Evolutionary conservation across 176 grass and related monocot genomes (phyloP).

Genomic region (Stipa capillata): DNA sequence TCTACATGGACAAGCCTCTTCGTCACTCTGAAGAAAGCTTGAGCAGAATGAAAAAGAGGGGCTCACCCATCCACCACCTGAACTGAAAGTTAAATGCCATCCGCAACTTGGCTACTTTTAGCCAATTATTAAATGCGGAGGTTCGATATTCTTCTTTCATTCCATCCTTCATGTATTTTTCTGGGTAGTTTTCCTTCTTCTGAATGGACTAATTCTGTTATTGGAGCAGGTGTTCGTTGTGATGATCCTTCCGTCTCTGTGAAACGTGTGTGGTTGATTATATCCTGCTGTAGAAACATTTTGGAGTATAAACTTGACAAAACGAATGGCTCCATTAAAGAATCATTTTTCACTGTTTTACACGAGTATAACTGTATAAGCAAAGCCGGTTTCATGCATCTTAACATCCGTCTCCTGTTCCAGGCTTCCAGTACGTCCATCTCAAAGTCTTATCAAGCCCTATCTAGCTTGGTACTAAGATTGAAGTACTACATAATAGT

Average conservation of each 20-base stretch:
- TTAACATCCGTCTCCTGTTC: not conserved
- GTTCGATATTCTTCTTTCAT: slow-evolving; percentile 8
- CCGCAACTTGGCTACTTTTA: slow-evolving; percentile 28
- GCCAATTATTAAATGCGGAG: slow-evolving; percentile 35
- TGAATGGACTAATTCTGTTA: slow-evolving; percentile 22
- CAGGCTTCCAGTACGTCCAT: not conserved
- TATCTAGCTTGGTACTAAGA: slow-evolving; percentile 4
- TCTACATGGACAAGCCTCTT: slow-evolving; percentile 18
- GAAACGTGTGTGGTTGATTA: not conserved
- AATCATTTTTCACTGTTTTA: slow-evolving; percentile 2
- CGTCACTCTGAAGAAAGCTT: slow-evolving; percentile 26
- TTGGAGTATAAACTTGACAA: not conserved
- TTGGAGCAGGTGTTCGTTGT: slow-evolving; percentile 10
- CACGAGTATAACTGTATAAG: not conserved
- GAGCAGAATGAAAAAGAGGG: slow-evolving; percentile 12
- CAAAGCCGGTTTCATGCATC: not conserved
- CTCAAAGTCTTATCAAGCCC: not conserved
- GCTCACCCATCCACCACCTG: slow-evolving; percentile 5
- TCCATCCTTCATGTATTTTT: not conserved
- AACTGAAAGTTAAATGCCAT: slow-evolving; percentile 43
- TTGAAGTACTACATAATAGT: not conserved
- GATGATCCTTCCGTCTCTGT: slow-evolving; percentile 6
- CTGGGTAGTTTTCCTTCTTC: not conserved
- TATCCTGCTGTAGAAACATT: not conserved
- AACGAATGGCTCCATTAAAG: slow-evolving; percentile 17